These are phyloP conservation scores for Didymella pomorum DNA, from an alignment of 2,329 filamentous ascomycete genomes.

Conservation along the genomic window DNA sequence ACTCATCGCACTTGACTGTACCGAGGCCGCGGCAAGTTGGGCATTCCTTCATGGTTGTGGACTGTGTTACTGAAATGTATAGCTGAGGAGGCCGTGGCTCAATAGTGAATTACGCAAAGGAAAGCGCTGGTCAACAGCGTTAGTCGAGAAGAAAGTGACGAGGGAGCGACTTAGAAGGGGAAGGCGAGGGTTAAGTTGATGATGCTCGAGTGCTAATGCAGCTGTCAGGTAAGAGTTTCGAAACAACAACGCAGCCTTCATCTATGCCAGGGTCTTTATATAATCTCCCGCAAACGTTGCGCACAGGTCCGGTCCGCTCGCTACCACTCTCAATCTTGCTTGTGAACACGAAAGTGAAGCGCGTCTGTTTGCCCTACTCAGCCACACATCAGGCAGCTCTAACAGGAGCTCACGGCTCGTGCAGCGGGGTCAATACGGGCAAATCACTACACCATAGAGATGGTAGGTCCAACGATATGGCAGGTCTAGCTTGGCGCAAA, in stretches of 20 bases:
- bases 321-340: conserved; percentile 23
- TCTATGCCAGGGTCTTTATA: conserved; percentile 29
- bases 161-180: conserved; percentile 12
- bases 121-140: conserved; percentile 11
- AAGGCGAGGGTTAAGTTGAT: conserved; percentile 1
- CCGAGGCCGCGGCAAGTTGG: conserved; percentile 46
- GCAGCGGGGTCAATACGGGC: conserved; percentile 21
- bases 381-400: conserved; percentile 18
- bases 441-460: conserved; percentile 6
- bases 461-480: conserved; percentile 2
- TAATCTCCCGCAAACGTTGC: conserved; percentile 22
- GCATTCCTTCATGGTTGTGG: conserved; percentile 41
- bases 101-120: not conserved
- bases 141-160: not conserved
- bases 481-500: conserved; percentile 12
- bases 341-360: conserved; percentile 20
- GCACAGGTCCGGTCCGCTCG: conserved; percentile 23
- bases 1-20: conserved; percentile 45
- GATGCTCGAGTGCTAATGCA: conserved; percentile 17
- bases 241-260: conserved; percentile 27
- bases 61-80: not conserved
- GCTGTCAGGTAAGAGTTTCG: conserved; percentile 24
- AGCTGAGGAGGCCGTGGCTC: not conserved
- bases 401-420: conserved; percentile 17
- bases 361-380: conserved; percentile 14